phyloP scores from a whole-genome alignment of 768 basidiomycete species.

The Hysterangium stoloniferum region DNA sequence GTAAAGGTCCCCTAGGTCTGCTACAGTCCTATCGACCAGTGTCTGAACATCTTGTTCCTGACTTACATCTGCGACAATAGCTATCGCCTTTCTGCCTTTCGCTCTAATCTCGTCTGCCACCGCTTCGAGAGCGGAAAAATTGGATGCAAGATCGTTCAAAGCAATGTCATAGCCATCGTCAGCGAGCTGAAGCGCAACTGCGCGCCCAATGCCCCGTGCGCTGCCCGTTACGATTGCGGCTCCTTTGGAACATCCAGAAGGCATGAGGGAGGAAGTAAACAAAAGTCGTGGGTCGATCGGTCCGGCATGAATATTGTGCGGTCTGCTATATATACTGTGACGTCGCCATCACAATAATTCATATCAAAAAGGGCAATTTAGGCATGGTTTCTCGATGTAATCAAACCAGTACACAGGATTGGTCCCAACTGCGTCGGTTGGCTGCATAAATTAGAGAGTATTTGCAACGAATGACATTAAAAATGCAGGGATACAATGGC shows the following conservation, averaged over 20 bases:
- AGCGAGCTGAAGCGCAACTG: slow-evolving; percentile 39
- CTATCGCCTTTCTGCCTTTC: slow-evolving; percentile 18
- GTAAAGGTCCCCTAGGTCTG: slow-evolving; percentile 22
- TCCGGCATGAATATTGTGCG: too few species aligned
- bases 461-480: too few species aligned
- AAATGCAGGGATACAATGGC: too few species aligned
- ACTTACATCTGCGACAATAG: slow-evolving; percentile 33
- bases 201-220: slow-evolving; percentile 40
- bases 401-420: neutral
- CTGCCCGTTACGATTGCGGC: slow-evolving; percentile 39
- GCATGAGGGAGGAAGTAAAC: too few species aligned
- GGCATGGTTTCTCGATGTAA: neutral
- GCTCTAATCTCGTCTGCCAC: slow-evolving; percentile 14
- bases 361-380: neutral
- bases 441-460: too few species aligned
- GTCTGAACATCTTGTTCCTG: slow-evolving; percentile 17
- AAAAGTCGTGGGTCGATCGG: too few species aligned
- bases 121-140: slow-evolving; percentile 10
- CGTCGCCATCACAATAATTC: too few species aligned
- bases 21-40: slow-evolving; percentile 21
- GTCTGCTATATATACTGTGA: too few species aligned
- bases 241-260: slow-evolving; percentile 12
- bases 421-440: neutral
- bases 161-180: slow-evolving; percentile 39
- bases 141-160: slow-evolving; percentile 32